Base-by-base conservation (phyloP, 495 filamentous ascomycete genomes). In the Xylaria telfairii region DNA sequence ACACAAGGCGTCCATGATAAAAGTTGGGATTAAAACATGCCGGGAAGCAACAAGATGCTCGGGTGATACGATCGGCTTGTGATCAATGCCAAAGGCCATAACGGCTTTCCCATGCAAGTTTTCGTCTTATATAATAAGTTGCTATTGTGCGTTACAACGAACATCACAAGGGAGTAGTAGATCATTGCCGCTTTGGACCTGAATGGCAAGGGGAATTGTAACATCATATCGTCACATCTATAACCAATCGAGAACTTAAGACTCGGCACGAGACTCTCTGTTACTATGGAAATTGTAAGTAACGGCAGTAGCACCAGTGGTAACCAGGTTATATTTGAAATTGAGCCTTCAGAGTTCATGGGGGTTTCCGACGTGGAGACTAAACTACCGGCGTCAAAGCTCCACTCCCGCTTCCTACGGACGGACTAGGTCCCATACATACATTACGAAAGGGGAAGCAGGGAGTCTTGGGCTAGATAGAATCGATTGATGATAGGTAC, bases 361-460 rank as follows among this genome's bases (percentile, higher is more conserved):
- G 44, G 56, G 26, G 12, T 19, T 39, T 24, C 19, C 26, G 42
- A 21, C 41, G 26, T 24, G 61, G 24, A 49, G 26, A 28, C 61
- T 4, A 42, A 64, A 65, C 46, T 65, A 53, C 63, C 63, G 63
- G 44, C 44, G 63, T 65, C 63, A 65, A 53, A 41, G 41, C 61
- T 28, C 63, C 44, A 65, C 46, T 51, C 30, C 46, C 44, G 46
- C 44, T 47, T 65, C 63, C 63, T 51, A 46, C 63, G 46, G 30
- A 26, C 21, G 47, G 34, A 44, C 8, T 10, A 21, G 28, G 37
- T 28, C 5, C 37, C 37, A 60, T 60, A 60, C 28, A n/a, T 56
- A 30, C 34, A 8, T 2, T 46, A 51, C 1, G 47, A 51, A 12
- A 12, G 21, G 47, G n/a, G 47, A 12, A 32, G 53, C n/a, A n/a